These are phyloP conservation scores for Penicillium flavigenum DNA, from an alignment of 495 filamentous ascomycete genomes.

Conservation along the genomic window DNA sequence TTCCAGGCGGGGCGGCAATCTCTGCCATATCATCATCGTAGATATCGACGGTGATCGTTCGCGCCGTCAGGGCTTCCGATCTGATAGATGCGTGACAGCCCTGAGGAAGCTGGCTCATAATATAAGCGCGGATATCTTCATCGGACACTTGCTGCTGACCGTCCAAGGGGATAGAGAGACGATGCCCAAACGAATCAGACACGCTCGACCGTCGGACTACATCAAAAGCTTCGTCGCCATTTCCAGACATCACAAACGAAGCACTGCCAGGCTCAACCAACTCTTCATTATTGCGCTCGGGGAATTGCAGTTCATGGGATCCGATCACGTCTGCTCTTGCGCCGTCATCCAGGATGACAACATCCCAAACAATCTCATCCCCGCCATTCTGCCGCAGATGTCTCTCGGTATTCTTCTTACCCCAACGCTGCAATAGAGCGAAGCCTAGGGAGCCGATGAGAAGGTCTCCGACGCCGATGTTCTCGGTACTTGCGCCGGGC, in stretches of 20 bases:
- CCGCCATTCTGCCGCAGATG: constrained; percentile 50
- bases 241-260: constrained; percentile 42
- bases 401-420: constrained; percentile 57
- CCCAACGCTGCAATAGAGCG: constrained; percentile 69
- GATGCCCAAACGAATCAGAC: constrained; percentile 21
- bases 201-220: constrained; percentile 42
- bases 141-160: constrained; percentile 41
- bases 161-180: constrained; percentile 33
- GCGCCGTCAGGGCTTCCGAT: constrained; percentile 61
- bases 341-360: constrained; percentile 69
- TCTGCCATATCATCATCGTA: constrained; percentile 58
- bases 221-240: constrained; percentile 44
- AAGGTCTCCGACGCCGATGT: constrained; percentile 64
- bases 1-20: constrained; percentile 62
- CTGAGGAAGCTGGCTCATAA: constrained; percentile 46
- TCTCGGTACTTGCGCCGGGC: constrained; percentile 56
- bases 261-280: constrained; percentile 24
- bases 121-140: constrained; percentile 46
- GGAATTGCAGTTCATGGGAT: constrained; percentile 36
- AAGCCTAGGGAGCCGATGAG: constrained; percentile 67
- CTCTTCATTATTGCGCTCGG: constrained; percentile 19
- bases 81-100: constrained; percentile 60
- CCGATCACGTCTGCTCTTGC: constrained; percentile 58
- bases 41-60: constrained; percentile 72
- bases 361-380: constrained; percentile 74